Base-by-base conservation (phyloP, 2,329 filamentous ascomycete species). In the Geosmithia flava region DNA sequence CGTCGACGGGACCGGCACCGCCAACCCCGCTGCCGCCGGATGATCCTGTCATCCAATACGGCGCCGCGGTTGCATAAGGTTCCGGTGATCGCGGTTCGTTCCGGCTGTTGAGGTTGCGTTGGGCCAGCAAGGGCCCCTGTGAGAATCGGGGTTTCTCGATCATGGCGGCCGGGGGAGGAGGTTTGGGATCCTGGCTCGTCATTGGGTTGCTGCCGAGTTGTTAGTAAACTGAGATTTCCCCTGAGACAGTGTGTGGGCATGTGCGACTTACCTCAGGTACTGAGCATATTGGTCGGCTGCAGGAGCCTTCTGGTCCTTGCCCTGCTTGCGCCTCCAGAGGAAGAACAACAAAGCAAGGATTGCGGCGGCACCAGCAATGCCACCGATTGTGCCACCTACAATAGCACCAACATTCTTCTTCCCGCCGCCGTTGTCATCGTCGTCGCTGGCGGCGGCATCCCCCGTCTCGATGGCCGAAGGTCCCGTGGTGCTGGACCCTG, bases 311-410 rank as follows among this genome's bases (percentile, higher is more conserved):
- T 70, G 69, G 17, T 57, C 50, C 55, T 71, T 71, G 47, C 62
- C 59, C 47, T 62, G 64, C 46, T 64, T 68, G 39, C 68, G 69
- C 44, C 69, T 68, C 57, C 68, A 60, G 46, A 72, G 60, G 54
- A 67, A 75, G 46, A 74, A 55, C 19, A 57, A 59, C 0, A 76
- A 52, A 0, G 66, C 66, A 6, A 67, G 51, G 7, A 77, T 51
- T 7, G 67, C 63, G 8, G 68, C 59, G 2, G 77, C 51, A 3
- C 66, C 65, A 5, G 70, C 74, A 1, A 75, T 62, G 16, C 72
- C 74, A n/a, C 72, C 69, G 41, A 80, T 65, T 16, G 68, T 68
- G 13, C 73, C 76, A 23, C 76, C 76, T 3, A 79, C 67, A 33
- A 80, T 76, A 40, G 71, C 71, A 2, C 71, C 73, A 0, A 67